A percentile compares a stretch with the other conserved stretches of the same genome.
Evolutionary conservation across 345 rosid genomes (phyloP).

Genomic region (Gossypium mustelinum): DNA sequence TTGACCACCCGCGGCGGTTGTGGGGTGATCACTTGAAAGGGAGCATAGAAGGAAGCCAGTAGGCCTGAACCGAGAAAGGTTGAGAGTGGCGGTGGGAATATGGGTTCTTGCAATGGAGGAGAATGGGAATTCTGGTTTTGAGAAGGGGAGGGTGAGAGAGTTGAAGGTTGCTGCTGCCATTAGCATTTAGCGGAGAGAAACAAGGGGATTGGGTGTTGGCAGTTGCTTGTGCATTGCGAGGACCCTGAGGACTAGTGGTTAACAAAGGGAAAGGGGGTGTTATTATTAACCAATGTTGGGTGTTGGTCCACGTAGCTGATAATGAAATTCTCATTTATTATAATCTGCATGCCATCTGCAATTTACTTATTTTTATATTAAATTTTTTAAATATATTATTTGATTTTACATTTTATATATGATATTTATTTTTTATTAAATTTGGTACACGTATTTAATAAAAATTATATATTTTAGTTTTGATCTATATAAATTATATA

Average conservation of each 20-base stretch:
- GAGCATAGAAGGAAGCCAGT: constrained; percentile 24
- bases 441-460: too few species aligned
- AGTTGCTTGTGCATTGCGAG: not conserved
- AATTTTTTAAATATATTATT: too few species aligned
- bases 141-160: constrained; percentile 27
- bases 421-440: too few species aligned
- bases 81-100: constrained; percentile 17
- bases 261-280: not conserved
- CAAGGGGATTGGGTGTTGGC: not conserved
- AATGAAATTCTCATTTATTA: not conserved
- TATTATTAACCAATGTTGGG: not conserved
- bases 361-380: too few species aligned
- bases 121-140: constrained; percentile 24
- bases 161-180: constrained; percentile 22
- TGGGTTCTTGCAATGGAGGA: constrained; percentile 17
- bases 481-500: too few species aligned
- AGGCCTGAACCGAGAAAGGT: constrained; percentile 18
- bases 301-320: constrained; percentile 9
- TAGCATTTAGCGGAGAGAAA: not conserved
- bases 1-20: not conserved
- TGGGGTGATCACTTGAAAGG: constrained; percentile 21
- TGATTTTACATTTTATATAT: too few species aligned
- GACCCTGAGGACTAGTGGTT: not conserved
- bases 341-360: too few species aligned
- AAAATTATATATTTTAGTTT: too few species aligned